Evolutionary conservation across 352 stramenopile genomes (phyloP).

Genomic region (Paralagenidium karlingii): DNA sequence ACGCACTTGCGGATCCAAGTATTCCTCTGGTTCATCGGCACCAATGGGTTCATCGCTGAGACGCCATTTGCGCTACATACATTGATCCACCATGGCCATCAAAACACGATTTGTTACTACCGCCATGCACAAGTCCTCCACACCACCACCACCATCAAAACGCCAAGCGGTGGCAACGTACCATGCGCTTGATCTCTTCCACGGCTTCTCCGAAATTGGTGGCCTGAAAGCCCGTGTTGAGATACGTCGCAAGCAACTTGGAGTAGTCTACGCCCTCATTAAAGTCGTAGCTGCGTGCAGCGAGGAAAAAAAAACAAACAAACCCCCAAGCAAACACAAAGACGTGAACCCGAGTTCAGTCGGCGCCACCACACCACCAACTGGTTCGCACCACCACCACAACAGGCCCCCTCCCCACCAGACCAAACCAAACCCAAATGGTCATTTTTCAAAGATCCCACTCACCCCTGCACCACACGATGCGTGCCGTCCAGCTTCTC

Average conservation of each 20-base stretch:
- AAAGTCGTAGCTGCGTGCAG: constrained; percentile 91
- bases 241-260: constrained; percentile 70
- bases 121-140: neutral
- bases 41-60: constrained; percentile 91
- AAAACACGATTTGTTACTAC: neutral
- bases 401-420: no score
- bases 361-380: no score
- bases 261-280: constrained; percentile 83
- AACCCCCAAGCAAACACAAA: neutral
- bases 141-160: neutral
- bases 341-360: neutral
- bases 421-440: no score
- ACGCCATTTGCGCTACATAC: constrained; percentile 85
- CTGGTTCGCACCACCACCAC: no score
- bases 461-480: constrained; percentile 23
- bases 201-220: constrained; percentile 96
- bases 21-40: constrained; percentile 85
- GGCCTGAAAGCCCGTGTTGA: constrained; percentile 89
- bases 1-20: constrained; percentile 66
- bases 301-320: constrained; percentile 1
- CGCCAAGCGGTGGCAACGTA: constrained; percentile 8
- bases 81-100: neutral
- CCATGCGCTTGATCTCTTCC: constrained; percentile 98
- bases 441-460: no score
- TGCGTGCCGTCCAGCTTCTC: constrained; percentile 66